Evolutionary conservation across 768 basidiomycete genomes (phyloP).

Genomic region (Boletus subcaerulescens): DNA sequence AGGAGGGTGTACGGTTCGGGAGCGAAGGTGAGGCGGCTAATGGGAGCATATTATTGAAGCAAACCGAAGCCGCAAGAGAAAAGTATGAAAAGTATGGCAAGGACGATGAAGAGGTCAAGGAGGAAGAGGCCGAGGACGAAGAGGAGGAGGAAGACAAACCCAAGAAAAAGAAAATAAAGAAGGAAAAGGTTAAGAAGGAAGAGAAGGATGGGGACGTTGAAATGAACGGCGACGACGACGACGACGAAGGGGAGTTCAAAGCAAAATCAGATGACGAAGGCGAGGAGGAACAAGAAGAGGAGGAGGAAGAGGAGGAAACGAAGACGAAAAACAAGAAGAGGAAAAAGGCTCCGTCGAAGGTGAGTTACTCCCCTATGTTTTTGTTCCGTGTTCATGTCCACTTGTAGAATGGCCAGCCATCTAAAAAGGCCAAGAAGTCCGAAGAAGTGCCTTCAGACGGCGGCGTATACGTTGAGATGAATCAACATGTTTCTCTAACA

Average conservation of each 20-base stretch:
- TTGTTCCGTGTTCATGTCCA: background rate
- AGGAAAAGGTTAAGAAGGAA: conserved; percentile 41
- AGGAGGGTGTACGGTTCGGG: conserved; percentile 92
- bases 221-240: conserved; percentile 49
- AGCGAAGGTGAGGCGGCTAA: conserved; percentile 94
- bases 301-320: conserved; percentile 45
- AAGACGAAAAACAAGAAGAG: conserved; percentile 62
- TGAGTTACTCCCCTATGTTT: conserved; percentile 15
- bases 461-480: conserved; percentile 80
- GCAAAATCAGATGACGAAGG: conserved; percentile 44
- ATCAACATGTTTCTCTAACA: conserved; percentile 85
- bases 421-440: conserved; percentile 58
- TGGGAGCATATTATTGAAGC: conserved; percentile 80
- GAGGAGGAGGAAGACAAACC: conserved; percentile 33
- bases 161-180: conserved; percentile 31
- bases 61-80: conserved; percentile 53
- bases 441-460: conserved; percentile 54
- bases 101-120: conserved; percentile 40
- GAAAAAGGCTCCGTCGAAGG: conserved; percentile 58
- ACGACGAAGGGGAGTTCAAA: conserved; percentile 42
- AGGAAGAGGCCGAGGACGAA: conserved; percentile 41
- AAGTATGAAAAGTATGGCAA: conserved; percentile 41
- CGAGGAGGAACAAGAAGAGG: conserved; percentile 48
- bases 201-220: conserved; percentile 42
- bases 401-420: conserved; percentile 35